Evolutionary conservation across 2,329 filamentous ascomycete genomes (phyloP).

Genomic region (Lasiodiplodia citricola): DNA sequence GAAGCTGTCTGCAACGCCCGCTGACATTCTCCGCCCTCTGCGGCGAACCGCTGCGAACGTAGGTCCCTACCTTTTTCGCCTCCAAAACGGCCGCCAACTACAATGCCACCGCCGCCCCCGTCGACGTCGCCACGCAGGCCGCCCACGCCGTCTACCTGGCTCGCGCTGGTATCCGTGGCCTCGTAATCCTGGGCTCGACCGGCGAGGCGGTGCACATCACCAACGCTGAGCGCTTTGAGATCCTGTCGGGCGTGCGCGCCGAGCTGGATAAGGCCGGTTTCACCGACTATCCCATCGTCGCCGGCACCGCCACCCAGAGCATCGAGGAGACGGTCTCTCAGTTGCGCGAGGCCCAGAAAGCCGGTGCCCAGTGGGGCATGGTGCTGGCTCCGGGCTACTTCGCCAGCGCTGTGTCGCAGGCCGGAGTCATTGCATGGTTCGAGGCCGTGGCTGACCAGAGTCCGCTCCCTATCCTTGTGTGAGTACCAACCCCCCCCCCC

Average conservation of each 20-base stretch:
- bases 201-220: conserved; percentile 65
- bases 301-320: conserved; percentile 62
- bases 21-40: neutral
- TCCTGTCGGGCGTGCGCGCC: conserved; percentile 57
- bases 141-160: conserved; percentile 63
- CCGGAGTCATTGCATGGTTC: conserved; percentile 51
- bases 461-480: conserved; percentile 63
- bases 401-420: conserved; percentile 23
- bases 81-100: conserved; percentile 30
- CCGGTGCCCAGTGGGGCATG: conserved; percentile 63
- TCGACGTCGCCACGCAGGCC: conserved; percentile 61
- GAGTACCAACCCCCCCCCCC: conserved; percentile 33
- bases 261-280: conserved; percentile 59
- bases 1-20: neutral
- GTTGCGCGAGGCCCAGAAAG: conserved; percentile 56
- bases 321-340: conserved; percentile 62
- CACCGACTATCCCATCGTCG: conserved; percentile 61
- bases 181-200: conserved; percentile 64
- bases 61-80: conserved; percentile 65
- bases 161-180: conserved; percentile 59
- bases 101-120: conserved; percentile 39
- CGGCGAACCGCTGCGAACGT: neutral
- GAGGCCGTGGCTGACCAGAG: conserved; percentile 60
- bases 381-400: conserved; percentile 50
- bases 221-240: conserved; percentile 54